Evolutionary conservation across 768 basidiomycete genomes (phyloP), one percentile per base, ranked within the genome.

Genomic region (Russula olivacea): DNA sequence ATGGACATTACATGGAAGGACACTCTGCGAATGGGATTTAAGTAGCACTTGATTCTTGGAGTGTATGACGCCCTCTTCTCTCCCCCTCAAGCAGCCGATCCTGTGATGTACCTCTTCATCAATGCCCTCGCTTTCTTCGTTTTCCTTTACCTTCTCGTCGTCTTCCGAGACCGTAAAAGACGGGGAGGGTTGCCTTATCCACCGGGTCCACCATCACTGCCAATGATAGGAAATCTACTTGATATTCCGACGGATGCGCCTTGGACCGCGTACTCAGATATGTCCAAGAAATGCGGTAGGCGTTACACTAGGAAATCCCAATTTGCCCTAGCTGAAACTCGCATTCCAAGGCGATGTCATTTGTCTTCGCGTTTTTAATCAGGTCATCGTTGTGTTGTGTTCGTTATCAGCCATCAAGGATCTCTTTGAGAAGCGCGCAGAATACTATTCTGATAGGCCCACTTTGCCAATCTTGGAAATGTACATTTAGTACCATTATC

Each of bases 401-500:
- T 78, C 77, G 55, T 60, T 74, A 61, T 73, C 77, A 57, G 77
- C 75, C 6, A 74, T 79, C 30, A 74, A 75, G 14, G 81, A 80
- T 57, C 71, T 85, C 25, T 72, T 86, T 32, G 83, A 83, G 43
- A 83, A 77, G 68, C 76, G 81, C 53, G 79, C 82, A 58, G 68
- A 76, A 19, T 6, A 7, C 3, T 58, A 59, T 7, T 38, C 65
- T 7, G 61, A 63, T 21, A 38, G 65, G 9, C 45, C 61, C 7
- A 10, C 19, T 3, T n/a, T 66, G 5, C 52, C 65, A 12, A 51
- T 64, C 3, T 4, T 34, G 11, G 58, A 61, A 3, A 48, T 58
- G 66, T 60, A 23, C 12, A 43, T 5, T 9, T 9, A 21, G 28
- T 21, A 2, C 1, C 12, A 15, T 23, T 19, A 3, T 38, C 4